phyloP scores from a whole-genome alignment of 192 early-diverging fungal species.

The Gonapodya sp. region DNA sequence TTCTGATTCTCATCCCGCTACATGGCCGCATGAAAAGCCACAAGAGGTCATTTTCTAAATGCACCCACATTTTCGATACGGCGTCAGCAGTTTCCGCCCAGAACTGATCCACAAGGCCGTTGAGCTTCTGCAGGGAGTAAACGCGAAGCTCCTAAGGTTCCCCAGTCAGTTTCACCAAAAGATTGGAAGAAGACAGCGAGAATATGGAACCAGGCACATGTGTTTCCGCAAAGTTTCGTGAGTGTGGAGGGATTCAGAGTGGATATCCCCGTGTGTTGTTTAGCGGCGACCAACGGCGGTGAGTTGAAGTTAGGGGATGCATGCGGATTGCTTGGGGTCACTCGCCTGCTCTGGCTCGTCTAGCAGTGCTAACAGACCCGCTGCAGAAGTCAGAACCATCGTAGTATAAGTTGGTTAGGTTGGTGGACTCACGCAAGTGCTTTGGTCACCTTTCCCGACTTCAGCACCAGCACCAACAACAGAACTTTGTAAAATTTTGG shows the following conservation, averaged over 20 bases:
- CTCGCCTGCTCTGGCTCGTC: constrained; percentile 70
- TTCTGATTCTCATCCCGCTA: background rate
- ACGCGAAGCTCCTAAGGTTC: constrained; percentile 59
- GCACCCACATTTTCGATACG: constrained; percentile 71
- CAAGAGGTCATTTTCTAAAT: background rate
- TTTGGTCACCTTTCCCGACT: no score
- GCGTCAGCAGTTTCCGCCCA: constrained; percentile 98
- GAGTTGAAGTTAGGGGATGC: background rate
- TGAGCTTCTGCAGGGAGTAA: constrained; percentile 87
- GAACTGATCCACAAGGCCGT: constrained; percentile 81
- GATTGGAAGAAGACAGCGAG: no score
- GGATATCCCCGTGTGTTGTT: no score
- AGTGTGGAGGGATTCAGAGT: background rate
- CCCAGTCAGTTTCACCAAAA: background rate
- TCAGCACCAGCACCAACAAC: no score
- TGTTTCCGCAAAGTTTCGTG: background rate
- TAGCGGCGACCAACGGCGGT: background rate
- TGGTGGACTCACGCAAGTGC: no score
- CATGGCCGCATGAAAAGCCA: no score
- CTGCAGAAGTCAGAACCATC: constrained; percentile 33
- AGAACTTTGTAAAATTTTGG: no score
- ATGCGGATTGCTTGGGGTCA: background rate
- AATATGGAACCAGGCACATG: background rate
- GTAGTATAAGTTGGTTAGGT: no score
- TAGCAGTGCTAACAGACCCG: constrained; percentile 86